phyloP scores from a whole-genome alignment of 2,329 filamentous ascomycete genomes.

The Stachybotrys chlorohalonatus region DNA sequence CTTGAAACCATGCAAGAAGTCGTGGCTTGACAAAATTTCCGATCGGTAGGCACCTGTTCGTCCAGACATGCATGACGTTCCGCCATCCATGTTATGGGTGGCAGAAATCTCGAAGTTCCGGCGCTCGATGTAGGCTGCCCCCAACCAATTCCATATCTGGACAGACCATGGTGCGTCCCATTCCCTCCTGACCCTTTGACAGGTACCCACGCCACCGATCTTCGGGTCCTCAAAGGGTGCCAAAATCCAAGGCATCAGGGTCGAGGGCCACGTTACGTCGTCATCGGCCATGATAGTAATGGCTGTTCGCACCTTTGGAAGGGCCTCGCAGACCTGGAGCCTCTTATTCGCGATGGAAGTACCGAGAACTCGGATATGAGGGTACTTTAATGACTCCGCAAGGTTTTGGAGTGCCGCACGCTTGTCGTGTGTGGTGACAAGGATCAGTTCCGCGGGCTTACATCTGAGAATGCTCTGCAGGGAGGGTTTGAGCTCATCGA shows the following conservation, averaged over 20 bases:
- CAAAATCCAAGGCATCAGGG: conserved; percentile 81
- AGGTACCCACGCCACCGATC: conserved; percentile 88
- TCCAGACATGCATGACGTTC: conserved; percentile 93
- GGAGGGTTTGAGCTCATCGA: conserved; percentile 74
- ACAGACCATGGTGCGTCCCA: conserved; percentile 48
- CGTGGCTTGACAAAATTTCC: conserved; percentile 74
- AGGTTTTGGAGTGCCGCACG: conserved; percentile 58
- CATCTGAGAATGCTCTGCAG: conserved; percentile 68
- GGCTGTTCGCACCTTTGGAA: conserved; percentile 71
- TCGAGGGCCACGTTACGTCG: conserved; percentile 85
- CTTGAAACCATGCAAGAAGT: conserved; percentile 82
- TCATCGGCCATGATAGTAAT: conserved; percentile 94
- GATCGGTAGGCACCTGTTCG: conserved; percentile 88
- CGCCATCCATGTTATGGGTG: conserved; percentile 89
- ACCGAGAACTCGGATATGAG: conserved; percentile 63
- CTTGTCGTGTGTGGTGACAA: conserved; percentile 82
- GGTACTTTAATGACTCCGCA: conserved; percentile 47
- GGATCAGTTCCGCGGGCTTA: conserved; percentile 62
- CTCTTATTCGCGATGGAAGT: conserved; percentile 90
- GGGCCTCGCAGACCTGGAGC: conserved; percentile 83
- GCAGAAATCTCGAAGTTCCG: conserved; percentile 96
- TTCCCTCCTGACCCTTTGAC: conserved; percentile 72
- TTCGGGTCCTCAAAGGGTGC: conserved; percentile 79
- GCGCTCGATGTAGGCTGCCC: conserved; percentile 83
- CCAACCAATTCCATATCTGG: conserved; percentile 78